These are phyloP conservation scores for Didymella pomorum DNA, from an alignment of 2,329 filamentous ascomycete species.

Conservation along the genomic window DNA sequence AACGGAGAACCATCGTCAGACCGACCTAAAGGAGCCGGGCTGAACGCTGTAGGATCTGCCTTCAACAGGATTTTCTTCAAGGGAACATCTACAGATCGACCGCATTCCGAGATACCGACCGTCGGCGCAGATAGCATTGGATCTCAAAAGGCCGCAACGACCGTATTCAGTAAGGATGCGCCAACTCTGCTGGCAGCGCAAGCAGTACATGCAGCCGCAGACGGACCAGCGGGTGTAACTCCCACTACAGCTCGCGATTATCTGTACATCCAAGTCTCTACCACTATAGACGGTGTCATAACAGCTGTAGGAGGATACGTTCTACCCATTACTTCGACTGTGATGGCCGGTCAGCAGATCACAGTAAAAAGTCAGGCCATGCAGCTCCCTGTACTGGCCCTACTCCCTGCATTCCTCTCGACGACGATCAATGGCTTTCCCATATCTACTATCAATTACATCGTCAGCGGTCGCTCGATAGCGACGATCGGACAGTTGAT, in stretches of 20 bases:
- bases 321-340: not conserved
- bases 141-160: not conserved
- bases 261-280: slow-evolving; percentile 1
- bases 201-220: not conserved
- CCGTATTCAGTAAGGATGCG: not conserved
- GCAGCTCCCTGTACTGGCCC: not conserved
- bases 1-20: not conserved
- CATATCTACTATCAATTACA: not conserved
- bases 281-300: not conserved
- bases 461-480: not conserved
- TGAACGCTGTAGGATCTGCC: not conserved
- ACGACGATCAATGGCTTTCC: not conserved
- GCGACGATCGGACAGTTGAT: not conserved
- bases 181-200: not conserved
- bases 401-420: slow-evolving; percentile 1
- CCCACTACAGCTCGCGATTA: not conserved
- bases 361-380: not conserved
- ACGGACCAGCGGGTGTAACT: not conserved
- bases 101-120: not conserved
- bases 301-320: slow-evolving; percentile 2
- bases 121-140: not conserved
- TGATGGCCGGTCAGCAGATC: not conserved
- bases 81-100: too few species aligned
- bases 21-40: not conserved
- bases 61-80: not conserved